Percentiles rank a stretch among this genome's conserved stretches.
These are phyloP conservation scores for Trametes cingulata DNA, from an alignment of 768 basidiomycete genomes.

Conservation along the genomic window DNA sequence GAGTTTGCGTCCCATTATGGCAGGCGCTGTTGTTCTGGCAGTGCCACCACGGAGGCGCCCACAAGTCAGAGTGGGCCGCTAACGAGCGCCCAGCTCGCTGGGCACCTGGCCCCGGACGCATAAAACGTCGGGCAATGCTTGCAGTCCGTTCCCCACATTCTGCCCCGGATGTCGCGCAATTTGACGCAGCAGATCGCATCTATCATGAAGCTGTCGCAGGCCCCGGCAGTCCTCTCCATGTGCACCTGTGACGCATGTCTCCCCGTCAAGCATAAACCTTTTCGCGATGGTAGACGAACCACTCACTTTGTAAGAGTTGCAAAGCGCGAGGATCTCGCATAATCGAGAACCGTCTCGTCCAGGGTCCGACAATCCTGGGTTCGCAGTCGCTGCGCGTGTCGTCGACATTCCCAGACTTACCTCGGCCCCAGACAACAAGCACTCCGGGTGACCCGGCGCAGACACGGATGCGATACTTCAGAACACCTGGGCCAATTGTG, in stretches of 20 bases:
- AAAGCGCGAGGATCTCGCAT: background rate
- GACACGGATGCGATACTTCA: background rate
- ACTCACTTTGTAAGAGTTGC: background rate
- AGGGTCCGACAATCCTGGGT: background rate
- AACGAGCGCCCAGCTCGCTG: no score
- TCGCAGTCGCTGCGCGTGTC: no score
- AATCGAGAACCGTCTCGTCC: background rate
- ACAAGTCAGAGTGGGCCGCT: background rate
- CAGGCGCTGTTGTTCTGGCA: conserved; percentile 19
- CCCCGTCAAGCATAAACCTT: background rate
- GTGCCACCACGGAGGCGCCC: conserved; percentile 17
- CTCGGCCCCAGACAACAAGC: no score
- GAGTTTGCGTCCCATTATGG: conserved; percentile 7
- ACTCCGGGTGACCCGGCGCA: background rate
- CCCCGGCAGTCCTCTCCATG: background rate
- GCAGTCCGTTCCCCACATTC: conserved; percentile 1
- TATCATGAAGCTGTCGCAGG: conserved; percentile 3
- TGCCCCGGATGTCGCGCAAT: background rate
- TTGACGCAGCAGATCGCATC: conserved; percentile 2
- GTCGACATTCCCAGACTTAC: no score
- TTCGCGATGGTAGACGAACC: background rate
- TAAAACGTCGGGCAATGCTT: background rate
- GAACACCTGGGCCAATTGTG: conserved; percentile 3
- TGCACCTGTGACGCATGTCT: background rate
- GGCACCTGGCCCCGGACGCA: background rate